Percentiles rank a stretch among this genome's conserved stretches.
Evolutionary conservation across 768 basidiomycete species (phyloP).

Genomic region (Pluteus cervinus): DNA sequence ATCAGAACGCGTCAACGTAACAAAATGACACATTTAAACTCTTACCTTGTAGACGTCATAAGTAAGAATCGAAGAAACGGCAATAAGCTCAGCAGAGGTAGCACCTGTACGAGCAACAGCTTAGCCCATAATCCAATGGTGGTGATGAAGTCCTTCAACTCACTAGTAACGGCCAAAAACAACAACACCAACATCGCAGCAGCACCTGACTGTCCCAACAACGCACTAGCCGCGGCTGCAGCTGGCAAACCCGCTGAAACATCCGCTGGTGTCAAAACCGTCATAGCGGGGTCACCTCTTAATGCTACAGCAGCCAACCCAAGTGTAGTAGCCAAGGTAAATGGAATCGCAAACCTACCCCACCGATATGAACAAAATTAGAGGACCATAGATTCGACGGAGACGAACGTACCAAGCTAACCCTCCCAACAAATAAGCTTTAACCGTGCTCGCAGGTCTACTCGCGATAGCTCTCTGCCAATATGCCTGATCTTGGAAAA

Average conservation of each 20-base stretch:
- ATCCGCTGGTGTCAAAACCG: conserved; percentile 44
- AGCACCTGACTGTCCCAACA: conserved; percentile 79
- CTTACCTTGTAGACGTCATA: conserved; percentile 79
- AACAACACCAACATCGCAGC: conserved; percentile 73
- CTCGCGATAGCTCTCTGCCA: conserved; percentile 92
- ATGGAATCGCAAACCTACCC: conserved; percentile 75
- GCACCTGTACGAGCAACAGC: conserved; percentile 27
- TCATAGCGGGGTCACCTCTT: conserved; percentile 49
- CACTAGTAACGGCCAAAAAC: conserved; percentile 79
- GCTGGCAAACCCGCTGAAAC: conserved; percentile 88
- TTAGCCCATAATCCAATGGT: neutral
- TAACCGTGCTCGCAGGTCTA: conserved; percentile 77
- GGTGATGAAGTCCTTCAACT: conserved; percentile 4
- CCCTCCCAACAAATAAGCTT: conserved; percentile 87
- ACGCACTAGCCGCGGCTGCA: conserved; percentile 74
- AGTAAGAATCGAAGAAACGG: conserved; percentile 77
- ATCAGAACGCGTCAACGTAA: neutral
- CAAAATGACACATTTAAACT: neutral
- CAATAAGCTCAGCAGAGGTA: conserved; percentile 87
- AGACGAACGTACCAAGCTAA: conserved; percentile 65
- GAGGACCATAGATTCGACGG: neutral
- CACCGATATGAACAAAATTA: neutral
- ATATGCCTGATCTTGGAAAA: conserved; percentile 68
- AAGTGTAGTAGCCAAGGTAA: conserved; percentile 80
- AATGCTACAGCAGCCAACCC: conserved; percentile 87